Evolutionary conservation across 2,329 filamentous ascomycete genomes (phyloP).

Genomic region (Botrytis tulipae): DNA sequence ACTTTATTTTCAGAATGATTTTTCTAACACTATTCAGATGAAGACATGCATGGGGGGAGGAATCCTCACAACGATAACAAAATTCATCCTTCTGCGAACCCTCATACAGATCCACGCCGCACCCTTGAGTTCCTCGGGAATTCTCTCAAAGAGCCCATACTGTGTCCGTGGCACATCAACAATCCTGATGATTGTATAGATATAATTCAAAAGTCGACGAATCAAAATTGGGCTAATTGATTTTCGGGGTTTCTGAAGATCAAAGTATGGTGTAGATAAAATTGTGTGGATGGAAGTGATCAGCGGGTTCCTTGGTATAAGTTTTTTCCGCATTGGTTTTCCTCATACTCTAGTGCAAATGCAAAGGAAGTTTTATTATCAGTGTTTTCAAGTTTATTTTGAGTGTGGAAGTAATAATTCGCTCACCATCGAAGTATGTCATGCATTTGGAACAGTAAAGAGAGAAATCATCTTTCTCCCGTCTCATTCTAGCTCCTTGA

Average conservation of each 20-base stretch:
- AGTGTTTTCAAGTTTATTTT: neutral
- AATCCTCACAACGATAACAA: neutral
- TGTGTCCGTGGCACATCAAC: neutral
- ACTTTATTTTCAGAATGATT: neutral
- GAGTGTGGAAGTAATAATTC: neutral
- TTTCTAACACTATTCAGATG: neutral
- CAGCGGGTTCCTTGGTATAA: neutral
- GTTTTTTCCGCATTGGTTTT: neutral
- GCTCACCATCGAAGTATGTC: neutral
- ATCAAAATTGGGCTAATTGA: neutral
- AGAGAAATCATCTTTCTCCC: neutral
- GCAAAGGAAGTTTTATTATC: neutral
- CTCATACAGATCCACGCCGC: neutral
- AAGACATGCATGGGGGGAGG: neutral
- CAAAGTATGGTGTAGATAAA: neutral
- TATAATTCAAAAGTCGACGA: neutral
- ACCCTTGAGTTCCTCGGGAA: neutral
- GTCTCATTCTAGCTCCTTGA: neutral
- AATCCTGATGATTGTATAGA: neutral
- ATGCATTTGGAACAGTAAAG: neutral
- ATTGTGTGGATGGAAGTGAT: neutral
- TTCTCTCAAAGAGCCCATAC: neutral
- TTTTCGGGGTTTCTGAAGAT: neutral
- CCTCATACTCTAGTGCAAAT: neutral
- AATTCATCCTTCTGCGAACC: neutral